Percentiles rank a stretch among this genome's conserved stretches.
Evolutionary conservation across 1,139 yeast species (phyloP).

Genomic region (Suhomyces atakaporum): DNA sequence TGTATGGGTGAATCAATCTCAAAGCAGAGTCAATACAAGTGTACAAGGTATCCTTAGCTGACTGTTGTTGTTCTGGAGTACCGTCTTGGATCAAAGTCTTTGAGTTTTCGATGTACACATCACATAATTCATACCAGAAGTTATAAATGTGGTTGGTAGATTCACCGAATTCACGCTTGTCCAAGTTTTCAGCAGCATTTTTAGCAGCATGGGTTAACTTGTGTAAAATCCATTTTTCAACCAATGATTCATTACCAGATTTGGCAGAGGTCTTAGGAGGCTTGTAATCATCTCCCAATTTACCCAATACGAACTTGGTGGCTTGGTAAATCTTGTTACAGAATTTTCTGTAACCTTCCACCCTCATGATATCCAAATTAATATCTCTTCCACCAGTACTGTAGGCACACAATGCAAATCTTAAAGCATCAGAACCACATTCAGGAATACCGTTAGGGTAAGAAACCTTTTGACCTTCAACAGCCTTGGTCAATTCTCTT

Average conservation of each 20-base stretch:
- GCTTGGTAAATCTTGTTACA: constrained; percentile 99
- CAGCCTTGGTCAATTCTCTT: constrained; percentile 83
- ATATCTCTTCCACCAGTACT: constrained; percentile 99
- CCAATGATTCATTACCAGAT: constrained; percentile 85
- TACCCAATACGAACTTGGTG: constrained; percentile 92
- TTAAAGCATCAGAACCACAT: constrained; percentile 98
- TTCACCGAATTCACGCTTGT: constrained; percentile 84
- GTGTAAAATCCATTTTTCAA: constrained; percentile 95
- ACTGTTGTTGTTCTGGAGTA: constrained; percentile 73
- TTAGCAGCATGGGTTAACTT: constrained; percentile 73
- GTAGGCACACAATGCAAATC: constrained; percentile 98
- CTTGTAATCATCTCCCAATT: constrained; percentile 82
- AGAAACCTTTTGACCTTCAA: constrained; percentile 81
- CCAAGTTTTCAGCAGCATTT: constrained; percentile 65
- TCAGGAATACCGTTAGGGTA: constrained; percentile 98
- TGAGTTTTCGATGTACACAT: constrained; percentile 96
- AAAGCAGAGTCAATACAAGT: constrained; percentile 91
- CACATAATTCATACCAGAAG: constrained; percentile 97
- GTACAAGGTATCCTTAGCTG: constrained; percentile 93
- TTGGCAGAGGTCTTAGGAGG: constrained; percentile 61
- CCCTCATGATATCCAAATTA: constrained; percentile 92
- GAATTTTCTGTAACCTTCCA: constrained; percentile 98
- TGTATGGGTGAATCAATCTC: constrained; percentile 92
- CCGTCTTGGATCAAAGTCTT: constrained; percentile 92
- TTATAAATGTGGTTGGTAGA: constrained; percentile 86